A percentile compares a stretch with the other conserved stretches of the same genome.
These are phyloP conservation scores for Sporothrix brunneoviolacea DNA, from an alignment of 2,329 filamentous ascomycete genomes.

Conservation along the genomic window DNA sequence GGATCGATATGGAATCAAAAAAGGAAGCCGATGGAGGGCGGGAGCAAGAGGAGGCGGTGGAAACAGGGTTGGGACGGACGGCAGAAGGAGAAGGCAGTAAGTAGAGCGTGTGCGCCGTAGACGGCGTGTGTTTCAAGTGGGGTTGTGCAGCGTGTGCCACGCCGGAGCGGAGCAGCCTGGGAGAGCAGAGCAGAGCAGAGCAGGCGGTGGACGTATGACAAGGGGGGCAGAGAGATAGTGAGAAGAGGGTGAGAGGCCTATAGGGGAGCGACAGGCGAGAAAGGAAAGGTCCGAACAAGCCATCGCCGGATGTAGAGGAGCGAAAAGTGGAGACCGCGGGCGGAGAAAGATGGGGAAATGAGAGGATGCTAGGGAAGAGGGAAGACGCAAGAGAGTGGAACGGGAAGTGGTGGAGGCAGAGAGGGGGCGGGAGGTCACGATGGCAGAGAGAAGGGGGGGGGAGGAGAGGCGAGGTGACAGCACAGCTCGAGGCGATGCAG, in stretches of 20 bases:
- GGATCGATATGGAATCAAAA: background rate
- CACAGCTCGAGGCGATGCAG: background rate
- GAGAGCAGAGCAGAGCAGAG: too few species aligned
- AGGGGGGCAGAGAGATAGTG: background rate
- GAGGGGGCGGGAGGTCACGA: background rate
- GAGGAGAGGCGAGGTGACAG: background rate
- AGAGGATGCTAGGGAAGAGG: background rate
- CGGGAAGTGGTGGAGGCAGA: background rate
- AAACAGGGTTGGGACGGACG: background rate
- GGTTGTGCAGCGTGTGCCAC: conserved; percentile 2
- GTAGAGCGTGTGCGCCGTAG: too few species aligned
- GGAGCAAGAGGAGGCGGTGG: background rate
- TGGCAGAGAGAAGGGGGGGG: background rate
- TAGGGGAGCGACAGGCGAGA: background rate
- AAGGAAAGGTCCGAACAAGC: background rate
- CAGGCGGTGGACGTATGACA: background rate
- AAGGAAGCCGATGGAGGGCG: background rate
- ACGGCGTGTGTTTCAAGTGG: conserved; percentile 8
- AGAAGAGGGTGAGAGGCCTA: background rate
- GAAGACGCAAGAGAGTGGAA: background rate
- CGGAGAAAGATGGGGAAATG: conserved; percentile 8
- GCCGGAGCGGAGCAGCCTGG: background rate
- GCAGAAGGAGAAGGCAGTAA: background rate
- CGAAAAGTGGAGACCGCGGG: background rate
- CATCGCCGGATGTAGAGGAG: background rate